Evolutionary conservation across 768 basidiomycete species (phyloP).

Genomic region (Mycena haematopus): DNA sequence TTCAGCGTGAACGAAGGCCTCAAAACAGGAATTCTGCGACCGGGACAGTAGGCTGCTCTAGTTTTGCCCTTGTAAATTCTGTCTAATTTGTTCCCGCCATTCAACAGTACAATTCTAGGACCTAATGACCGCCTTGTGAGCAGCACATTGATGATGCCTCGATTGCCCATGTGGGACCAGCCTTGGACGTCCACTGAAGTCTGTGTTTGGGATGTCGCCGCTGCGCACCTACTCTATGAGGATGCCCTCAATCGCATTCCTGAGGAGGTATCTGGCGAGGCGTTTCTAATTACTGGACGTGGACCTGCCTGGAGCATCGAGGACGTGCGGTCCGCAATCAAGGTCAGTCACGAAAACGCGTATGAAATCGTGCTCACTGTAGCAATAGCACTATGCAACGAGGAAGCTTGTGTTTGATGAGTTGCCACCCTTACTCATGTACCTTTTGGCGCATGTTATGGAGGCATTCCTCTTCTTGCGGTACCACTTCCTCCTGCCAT

Average conservation of each 20-base stretch:
- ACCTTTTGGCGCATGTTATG: constrained; percentile 39
- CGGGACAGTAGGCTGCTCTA: constrained; percentile 37
- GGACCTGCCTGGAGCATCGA: constrained; percentile 40
- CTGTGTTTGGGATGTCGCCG: constrained; percentile 44
- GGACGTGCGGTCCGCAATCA: constrained; percentile 38
- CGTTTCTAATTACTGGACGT: constrained; percentile 42
- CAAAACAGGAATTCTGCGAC: constrained; percentile 48
- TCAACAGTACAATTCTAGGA: constrained; percentile 40
- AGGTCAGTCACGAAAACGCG: constrained; percentile 31
- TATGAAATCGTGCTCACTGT: not conserved
- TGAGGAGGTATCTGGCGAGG: constrained; percentile 38
- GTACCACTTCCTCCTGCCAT: constrained; percentile 36
- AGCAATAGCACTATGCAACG: constrained; percentile 37
- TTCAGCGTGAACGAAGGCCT: constrained; percentile 57
- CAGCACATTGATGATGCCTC: constrained; percentile 39
- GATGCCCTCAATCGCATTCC: constrained; percentile 36
- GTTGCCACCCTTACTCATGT: constrained; percentile 39
- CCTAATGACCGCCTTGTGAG: constrained; percentile 41
- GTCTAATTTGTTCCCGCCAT: not conserved
- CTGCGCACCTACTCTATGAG: constrained; percentile 42
- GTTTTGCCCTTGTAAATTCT: not conserved
- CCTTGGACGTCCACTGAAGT: constrained; percentile 38
- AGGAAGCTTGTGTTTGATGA: constrained; percentile 36
- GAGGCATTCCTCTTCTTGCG: constrained; percentile 40
- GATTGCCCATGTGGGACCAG: constrained; percentile 40